phyloP scores from a whole-genome alignment of 176 grass and related monocot species.

The Ananas comosus region DNA sequence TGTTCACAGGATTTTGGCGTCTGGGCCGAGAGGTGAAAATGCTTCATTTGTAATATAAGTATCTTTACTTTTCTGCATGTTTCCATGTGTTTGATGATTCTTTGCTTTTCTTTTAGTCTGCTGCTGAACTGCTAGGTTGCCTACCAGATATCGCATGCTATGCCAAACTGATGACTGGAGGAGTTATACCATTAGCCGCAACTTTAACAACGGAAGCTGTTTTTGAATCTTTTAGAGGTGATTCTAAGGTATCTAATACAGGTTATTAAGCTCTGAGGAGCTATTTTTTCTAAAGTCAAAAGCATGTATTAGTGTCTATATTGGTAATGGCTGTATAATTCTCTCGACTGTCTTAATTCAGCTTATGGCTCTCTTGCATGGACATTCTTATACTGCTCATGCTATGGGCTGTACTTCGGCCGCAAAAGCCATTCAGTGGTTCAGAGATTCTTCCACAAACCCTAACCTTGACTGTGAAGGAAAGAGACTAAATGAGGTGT shows the following conservation, averaged over 20 bases:
- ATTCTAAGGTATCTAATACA: slow-evolving; percentile 56
- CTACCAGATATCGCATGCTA: slow-evolving; percentile 83
- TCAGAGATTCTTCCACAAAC: slow-evolving; percentile 61
- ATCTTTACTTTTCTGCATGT: background rate
- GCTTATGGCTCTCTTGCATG: slow-evolving; percentile 89
- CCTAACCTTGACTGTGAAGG: slow-evolving; percentile 49
- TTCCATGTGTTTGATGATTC: background rate
- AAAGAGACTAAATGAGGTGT: slow-evolving; percentile 71
- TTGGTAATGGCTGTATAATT: background rate
- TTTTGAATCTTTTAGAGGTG: slow-evolving; percentile 74
- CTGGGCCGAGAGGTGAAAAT: slow-evolving; percentile 63
- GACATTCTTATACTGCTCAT: slow-evolving; percentile 94
- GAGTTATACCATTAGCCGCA: slow-evolving; percentile 68
- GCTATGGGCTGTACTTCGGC: slow-evolving; percentile 68
- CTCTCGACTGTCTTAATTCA: slow-evolving; percentile 4
- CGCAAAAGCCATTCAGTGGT: slow-evolving; percentile 85
- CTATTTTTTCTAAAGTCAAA: background rate
- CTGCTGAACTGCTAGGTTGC: slow-evolving; percentile 72
- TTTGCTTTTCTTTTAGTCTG: slow-evolving; percentile 42
- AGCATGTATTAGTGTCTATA: slow-evolving; percentile 10
- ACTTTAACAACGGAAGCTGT: slow-evolving; percentile 71
- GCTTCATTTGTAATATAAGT: background rate
- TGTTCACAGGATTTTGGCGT: slow-evolving; percentile 89
- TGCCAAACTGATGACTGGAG: slow-evolving; percentile 93
- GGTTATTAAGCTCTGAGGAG: background rate